Base-by-base conservation (phyloP, 1,284 basidiomycete species). In the Ustilago vetiveriae region DNA sequence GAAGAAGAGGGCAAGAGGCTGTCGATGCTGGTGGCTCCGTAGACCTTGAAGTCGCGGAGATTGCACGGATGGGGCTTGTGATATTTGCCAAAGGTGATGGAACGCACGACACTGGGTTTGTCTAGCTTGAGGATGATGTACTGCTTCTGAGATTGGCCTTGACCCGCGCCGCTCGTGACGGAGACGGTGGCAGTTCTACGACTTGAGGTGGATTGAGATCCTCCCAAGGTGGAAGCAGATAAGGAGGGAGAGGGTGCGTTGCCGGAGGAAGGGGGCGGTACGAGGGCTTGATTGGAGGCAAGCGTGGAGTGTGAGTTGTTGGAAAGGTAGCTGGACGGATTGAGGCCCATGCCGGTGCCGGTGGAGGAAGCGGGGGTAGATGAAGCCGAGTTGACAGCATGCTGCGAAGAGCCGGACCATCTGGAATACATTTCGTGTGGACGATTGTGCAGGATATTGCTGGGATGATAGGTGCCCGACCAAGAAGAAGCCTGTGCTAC, bases 31-130 rank as follows among this genome's bases (percentile, higher is more conserved):
- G 75, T 60, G n/a, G 79, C 76, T 7, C 78, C 82, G 39, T 75
- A 82, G 21, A 83, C 54, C 30, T 80, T 79, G 64, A 81, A 82
- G 27, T 81, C 78, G 32, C 66, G 54, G 13, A 83, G 52, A 45
- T 82, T 83, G 72, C 82, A 83, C 0, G 82, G 81, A 51, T 83
- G 82, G 4, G 78, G 59, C 55, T 82, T 82, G 58, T 74, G 38
- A 56, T 78, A 81, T 42, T 83, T 83, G 51, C 81, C 82, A 41
- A 83, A 83, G 11, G 72, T 76, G 63, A 83, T 74, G 21, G 43
- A 45, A 1, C 72, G 65, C 14, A 82, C 72, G 19, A 83, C 52
- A 21, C 74, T 60, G 9, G 59, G 70, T 24, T 72, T 57, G 23
- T 80, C 75, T 16, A 83, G 67, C 53, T 81, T 75, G 41, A 83